These are phyloP conservation scores for Cercospora zeina DNA, from an alignment of 2,329 filamentous ascomycete species.

Conservation along the genomic window DNA sequence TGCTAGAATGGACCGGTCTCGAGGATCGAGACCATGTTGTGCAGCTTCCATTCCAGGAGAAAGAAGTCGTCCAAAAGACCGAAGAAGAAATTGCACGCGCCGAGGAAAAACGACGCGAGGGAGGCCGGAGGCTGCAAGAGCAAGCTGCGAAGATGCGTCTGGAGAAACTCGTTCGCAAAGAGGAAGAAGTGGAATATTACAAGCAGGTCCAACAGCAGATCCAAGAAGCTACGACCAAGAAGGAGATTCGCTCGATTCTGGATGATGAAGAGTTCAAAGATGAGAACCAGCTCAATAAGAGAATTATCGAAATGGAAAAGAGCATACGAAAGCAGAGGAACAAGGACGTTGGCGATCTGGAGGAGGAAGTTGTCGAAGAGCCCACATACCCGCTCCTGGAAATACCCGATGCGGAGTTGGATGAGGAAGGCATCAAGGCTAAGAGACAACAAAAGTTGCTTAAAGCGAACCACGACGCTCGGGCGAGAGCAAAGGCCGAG, in stretches of 20 bases:
- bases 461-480: slow-evolving; percentile 92
- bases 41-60: slow-evolving; percentile 92
- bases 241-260: slow-evolving; percentile 80
- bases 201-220: slow-evolving; percentile 75
- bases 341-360: slow-evolving; percentile 83
- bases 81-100: slow-evolving; percentile 89
- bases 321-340: slow-evolving; percentile 86
- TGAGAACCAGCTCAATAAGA: slow-evolving; percentile 78
- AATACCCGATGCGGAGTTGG: slow-evolving; percentile 84
- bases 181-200: slow-evolving; percentile 93
- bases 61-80: slow-evolving; percentile 84
- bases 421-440: slow-evolving; percentile 85
- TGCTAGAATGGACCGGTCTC: slow-evolving; percentile 86
- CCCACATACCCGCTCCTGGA: slow-evolving; percentile 88
- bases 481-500: slow-evolving; percentile 90
- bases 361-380: slow-evolving; percentile 73
- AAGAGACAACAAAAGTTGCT: slow-evolving; percentile 90
- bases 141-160: slow-evolving; percentile 97
- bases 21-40: slow-evolving; percentile 87
- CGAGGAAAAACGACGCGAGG: slow-evolving; percentile 93
- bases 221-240: slow-evolving; percentile 73
- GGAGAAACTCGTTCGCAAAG: slow-evolving; percentile 92
- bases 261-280: slow-evolving; percentile 88
- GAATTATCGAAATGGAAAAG: slow-evolving; percentile 85
- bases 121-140: slow-evolving; percentile 84